A percentile compares a stretch with the other conserved stretches of the same genome.
Evolutionary conservation across 495 filamentous ascomycete genomes (phyloP).

Genomic region (Hypoxylon perforatum): DNA sequence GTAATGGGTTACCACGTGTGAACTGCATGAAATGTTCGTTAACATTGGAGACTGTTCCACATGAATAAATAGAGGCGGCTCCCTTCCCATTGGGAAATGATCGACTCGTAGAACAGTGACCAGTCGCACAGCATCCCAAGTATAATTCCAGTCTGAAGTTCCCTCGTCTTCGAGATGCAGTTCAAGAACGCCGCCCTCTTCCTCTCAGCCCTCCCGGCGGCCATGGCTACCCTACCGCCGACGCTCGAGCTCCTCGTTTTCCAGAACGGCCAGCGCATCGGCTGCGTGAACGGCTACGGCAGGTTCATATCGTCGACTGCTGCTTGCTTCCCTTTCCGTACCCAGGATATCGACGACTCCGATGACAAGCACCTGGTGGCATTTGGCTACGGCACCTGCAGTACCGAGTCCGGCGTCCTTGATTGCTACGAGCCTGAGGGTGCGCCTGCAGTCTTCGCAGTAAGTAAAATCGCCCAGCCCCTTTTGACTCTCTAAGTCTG

Average conservation of each 20-base stretch:
- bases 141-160: not conserved
- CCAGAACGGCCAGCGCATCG: constrained; percentile 8
- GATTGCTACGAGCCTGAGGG: constrained; percentile 54
- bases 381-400: constrained; percentile 43
- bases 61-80: not conserved
- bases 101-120: not conserved
- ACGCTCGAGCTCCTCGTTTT: constrained; percentile 16
- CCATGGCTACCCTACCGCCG: constrained; percentile 4
- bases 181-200: constrained; percentile 5
- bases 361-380: constrained; percentile 4
- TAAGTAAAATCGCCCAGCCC: not conserved
- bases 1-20: not conserved
- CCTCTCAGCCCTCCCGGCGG: constrained; percentile 2
- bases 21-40: not conserved
- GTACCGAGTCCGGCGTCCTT: constrained; percentile 46
- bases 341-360: constrained; percentile 2
- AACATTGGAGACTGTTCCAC: not conserved
- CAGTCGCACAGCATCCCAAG: not conserved
- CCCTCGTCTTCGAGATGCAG: constrained; percentile 9
- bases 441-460: constrained; percentile 11
- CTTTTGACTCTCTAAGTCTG: too few species aligned
- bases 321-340: constrained; percentile 9
- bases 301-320: constrained; percentile 7
- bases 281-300: constrained; percentile 23
- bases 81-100: not conserved